These are phyloP conservation scores for Paracorniculantispora psalliotae DNA, from an alignment of 2,329 filamentous ascomycete species.

Conservation along the genomic window DNA sequence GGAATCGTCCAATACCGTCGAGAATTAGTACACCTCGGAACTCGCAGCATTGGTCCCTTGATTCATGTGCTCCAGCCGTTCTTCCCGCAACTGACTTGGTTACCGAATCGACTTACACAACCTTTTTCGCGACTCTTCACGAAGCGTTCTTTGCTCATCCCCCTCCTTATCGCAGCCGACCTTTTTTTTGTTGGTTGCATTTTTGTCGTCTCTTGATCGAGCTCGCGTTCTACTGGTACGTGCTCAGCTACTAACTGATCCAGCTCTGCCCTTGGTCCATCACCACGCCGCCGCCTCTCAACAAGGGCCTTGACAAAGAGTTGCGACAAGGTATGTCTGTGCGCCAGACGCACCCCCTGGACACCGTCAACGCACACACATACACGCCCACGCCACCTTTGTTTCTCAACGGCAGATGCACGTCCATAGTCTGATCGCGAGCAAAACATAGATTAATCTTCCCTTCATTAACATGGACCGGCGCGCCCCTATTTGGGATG, in stretches of 20 bases:
- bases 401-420: neutral
- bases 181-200: too few species aligned
- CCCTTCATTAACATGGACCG: neutral
- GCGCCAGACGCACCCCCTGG: neutral
- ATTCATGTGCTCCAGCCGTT: too few species aligned
- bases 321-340: neutral
- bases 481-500: neutral
- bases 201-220: too few species aligned
- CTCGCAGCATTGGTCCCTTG: neutral
- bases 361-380: too few species aligned
- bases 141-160: too few species aligned
- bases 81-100: too few species aligned
- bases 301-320: neutral
- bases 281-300: too few species aligned
- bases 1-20: too few species aligned
- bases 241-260: neutral
- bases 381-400: neutral
- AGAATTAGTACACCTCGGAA: neutral
- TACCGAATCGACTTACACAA: too few species aligned
- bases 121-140: too few species aligned
- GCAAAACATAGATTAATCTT: neutral
- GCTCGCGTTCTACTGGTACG: too few species aligned
- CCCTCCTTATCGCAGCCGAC: too few species aligned
- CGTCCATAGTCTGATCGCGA: constrained; percentile 2
- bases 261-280: neutral